Base-by-base conservation (phyloP, 225 moss, liverwort and hornwort genomes). In the Marchantia paleacea region DNA sequence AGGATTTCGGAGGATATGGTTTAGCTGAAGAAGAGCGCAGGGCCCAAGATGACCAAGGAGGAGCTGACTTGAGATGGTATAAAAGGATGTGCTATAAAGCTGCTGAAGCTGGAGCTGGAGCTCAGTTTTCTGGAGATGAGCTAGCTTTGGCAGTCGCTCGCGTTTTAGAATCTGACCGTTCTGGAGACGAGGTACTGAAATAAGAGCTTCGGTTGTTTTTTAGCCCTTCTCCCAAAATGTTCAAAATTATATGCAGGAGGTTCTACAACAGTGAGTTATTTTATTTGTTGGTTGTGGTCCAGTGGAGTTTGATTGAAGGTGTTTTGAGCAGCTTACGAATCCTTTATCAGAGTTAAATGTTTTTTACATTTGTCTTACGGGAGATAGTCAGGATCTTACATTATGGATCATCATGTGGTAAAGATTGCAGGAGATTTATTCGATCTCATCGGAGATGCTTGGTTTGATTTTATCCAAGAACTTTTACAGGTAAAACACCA, bases 381-480 rank as follows among this genome's bases (percentile, higher is more conserved):
- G 28, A 66, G 3, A 11, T 28, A 20, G 16, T 16, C 0, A 66
- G 9, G 66, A 39, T 39, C 28, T 66, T 25, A 66, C 14, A 13
- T 66, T 10, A 10, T 12, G 66, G 7, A 66, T 66, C 66, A 12
- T 66, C 4, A 15, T 30, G 39, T 72, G 14, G 61, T 73, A 18
- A 83, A 97, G 95, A 90, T 94, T 84, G 91, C 95, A 78, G 95
- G 92, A 77, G 95, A 95, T 83, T 77, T 99, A 69, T 99, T 99
- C 77, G 99, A 99, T 75, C 95, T 99, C 60, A 82, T 95, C 62
- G 99, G 99, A 67, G 99, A 95, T 80, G 91, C 90, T 53, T 95
- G 95, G 86, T 99, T 99, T 88, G 99, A 99, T 69, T 88, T 95
- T 47, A 99, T 99, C 82, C 99, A 99, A 86, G 88, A 95, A 74